Percentiles rank a stretch among this genome's conserved stretches.
Evolutionary conservation across 2,329 filamentous ascomycete genomes (phyloP).

Genomic region (Diaporthe vexans): DNA sequence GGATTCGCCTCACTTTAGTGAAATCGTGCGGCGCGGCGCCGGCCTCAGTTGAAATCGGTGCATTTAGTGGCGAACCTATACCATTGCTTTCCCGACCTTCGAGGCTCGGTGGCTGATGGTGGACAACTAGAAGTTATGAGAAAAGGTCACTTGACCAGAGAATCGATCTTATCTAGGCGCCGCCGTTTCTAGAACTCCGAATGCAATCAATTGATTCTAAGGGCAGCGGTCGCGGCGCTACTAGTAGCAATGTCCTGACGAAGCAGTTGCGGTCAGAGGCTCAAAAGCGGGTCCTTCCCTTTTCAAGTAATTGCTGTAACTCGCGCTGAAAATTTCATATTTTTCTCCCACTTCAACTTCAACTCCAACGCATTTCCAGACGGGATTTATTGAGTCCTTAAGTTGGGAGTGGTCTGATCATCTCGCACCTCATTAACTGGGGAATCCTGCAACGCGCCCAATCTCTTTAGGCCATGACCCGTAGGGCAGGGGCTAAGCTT

Average conservation of each 20-base stretch:
- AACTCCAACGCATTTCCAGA: not conserved
- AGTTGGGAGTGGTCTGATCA: not conserved
- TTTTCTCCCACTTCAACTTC: not conserved
- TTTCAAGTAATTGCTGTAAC: not conserved
- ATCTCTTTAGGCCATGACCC: not conserved
- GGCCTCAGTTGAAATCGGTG: not conserved
- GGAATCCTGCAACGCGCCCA: too few species aligned
- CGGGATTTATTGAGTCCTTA: not conserved
- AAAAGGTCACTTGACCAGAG: not conserved
- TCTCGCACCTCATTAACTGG: not conserved
- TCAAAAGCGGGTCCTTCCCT: not conserved
- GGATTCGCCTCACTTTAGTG: too few species aligned
- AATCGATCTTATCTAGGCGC: not conserved
- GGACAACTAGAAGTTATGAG: too few species aligned
- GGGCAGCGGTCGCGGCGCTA: not conserved
- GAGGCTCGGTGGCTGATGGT: not conserved
- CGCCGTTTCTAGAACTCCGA: not conserved
- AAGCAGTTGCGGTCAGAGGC: not conserved
- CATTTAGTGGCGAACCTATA: not conserved
- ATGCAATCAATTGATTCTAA: too few species aligned
- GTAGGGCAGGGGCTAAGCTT: not conserved
- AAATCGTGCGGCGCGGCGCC: too few species aligned
- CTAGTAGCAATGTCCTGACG: too few species aligned
- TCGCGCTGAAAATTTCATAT: not conserved
- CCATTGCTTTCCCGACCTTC: not conserved